These are phyloP conservation scores for Meira miltonrushii DNA, from an alignment of 1,284 basidiomycete species.

Conservation along the genomic window DNA sequence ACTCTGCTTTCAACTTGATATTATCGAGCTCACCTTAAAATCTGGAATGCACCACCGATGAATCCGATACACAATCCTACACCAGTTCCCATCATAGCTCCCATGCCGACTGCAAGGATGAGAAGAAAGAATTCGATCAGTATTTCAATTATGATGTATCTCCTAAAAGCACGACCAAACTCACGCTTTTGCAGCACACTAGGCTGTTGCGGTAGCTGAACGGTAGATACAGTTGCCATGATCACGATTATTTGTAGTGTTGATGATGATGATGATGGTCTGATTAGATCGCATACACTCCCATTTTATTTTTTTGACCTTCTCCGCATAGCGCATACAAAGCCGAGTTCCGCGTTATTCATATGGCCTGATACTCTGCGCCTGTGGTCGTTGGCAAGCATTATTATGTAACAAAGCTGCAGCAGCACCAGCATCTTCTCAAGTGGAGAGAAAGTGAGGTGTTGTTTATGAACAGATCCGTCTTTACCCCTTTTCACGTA, in stretches of 20 bases:
- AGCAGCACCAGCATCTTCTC: too few species aligned
- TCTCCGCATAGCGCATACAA: too few species aligned
- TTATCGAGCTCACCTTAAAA: slow-evolving; percentile 29
- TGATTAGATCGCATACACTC: too few species aligned
- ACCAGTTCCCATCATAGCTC: slow-evolving; percentile 47
- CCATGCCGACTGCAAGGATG: slow-evolving; percentile 35
- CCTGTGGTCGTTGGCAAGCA: too few species aligned
- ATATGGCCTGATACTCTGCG: too few species aligned
- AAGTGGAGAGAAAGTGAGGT: neutral
- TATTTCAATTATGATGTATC: too few species aligned
- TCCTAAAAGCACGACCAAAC: too few species aligned
- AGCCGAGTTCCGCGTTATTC: too few species aligned
- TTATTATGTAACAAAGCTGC: too few species aligned
- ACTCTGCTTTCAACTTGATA: neutral
- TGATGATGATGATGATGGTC: too few species aligned
- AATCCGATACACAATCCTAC: slow-evolving; percentile 49
- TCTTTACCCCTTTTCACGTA: neutral
- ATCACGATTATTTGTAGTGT: neutral
- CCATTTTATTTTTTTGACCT: too few species aligned
- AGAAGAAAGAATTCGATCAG: neutral
- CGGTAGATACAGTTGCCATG: slow-evolving; percentile 6
- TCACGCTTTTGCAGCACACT: slow-evolving; percentile 33
- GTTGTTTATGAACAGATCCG: neutral
- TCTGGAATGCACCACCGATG: slow-evolving; percentile 48
- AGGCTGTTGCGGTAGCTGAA: slow-evolving; percentile 21